A percentile compares a stretch with the other conserved stretches of the same genome.
These are phyloP conservation scores for Fusarium musae DNA, from an alignment of 2,329 filamentous ascomycete genomes.

Conservation along the genomic window DNA sequence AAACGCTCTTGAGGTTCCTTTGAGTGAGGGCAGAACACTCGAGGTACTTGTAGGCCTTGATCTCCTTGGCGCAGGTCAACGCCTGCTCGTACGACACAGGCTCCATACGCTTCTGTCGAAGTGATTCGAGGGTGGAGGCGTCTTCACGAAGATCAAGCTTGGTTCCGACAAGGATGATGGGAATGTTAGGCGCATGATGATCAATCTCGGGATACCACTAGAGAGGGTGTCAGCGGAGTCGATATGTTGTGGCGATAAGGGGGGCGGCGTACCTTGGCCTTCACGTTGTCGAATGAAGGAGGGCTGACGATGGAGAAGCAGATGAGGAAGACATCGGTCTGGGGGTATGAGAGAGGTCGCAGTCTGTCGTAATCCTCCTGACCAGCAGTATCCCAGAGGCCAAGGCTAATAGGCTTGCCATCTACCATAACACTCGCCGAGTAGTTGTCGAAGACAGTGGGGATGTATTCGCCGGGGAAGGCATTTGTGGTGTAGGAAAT, in stretches of 20 bases:
- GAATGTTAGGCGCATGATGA: conserved; percentile 93
- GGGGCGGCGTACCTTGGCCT: conserved; percentile 82
- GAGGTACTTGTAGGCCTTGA: conserved; percentile 95
- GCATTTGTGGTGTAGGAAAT: conserved; percentile 99
- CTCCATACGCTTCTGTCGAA: conserved; percentile 94
- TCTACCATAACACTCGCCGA: conserved; percentile 99
- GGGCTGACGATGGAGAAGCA: conserved; percentile 99
- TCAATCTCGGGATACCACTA: conserved; percentile 99
- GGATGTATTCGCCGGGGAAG: conserved; percentile 99
- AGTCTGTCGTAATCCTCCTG: conserved; percentile 98
- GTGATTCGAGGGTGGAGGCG: conserved; percentile 79
- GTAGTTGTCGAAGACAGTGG: conserved; percentile 99
- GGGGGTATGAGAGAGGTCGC: conserved; percentile 94
- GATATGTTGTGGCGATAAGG: neutral
- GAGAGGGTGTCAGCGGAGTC: conserved; percentile 20
- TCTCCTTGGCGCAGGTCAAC: conserved; percentile 88
- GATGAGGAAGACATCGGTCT: conserved; percentile 98
- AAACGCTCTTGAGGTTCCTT: conserved; percentile 97
- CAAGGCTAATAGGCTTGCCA: conserved; percentile 95
- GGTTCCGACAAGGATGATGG: conserved; percentile 96
- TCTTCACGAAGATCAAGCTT: conserved; percentile 97
- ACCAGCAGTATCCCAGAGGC: conserved; percentile 97
- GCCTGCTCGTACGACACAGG: conserved; percentile 97
- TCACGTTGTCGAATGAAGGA: conserved; percentile 98
- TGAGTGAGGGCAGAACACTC: conserved; percentile 98